These are phyloP conservation scores for Panicum miliaceum DNA, from an alignment of 176 grass and related monocot genomes.

Conservation along the genomic window DNA sequence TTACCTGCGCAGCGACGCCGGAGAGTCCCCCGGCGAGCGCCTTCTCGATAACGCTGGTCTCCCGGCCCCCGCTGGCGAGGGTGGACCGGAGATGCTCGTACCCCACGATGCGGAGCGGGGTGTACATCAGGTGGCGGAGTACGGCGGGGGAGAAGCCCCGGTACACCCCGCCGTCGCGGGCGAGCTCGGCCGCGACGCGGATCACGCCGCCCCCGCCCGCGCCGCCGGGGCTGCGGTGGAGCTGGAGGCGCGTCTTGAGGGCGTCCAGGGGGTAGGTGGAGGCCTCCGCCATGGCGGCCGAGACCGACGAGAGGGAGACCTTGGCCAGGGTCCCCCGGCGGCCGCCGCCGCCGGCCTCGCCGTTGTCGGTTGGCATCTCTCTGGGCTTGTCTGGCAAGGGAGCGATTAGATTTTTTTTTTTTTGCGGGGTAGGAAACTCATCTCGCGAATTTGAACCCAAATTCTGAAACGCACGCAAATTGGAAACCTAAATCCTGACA, in stretches of 20 bases:
- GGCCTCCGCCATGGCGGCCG: conserved; percentile 66
- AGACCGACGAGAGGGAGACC: conserved; percentile 64
- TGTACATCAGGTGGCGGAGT: conserved; percentile 80
- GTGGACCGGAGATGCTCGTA: conserved; percentile 71
- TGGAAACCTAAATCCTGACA: too few species aligned
- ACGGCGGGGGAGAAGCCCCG: conserved; percentile 75
- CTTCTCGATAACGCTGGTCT: conserved; percentile 58
- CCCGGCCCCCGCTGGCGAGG: conserved; percentile 43
- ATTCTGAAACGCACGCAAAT: too few species aligned
- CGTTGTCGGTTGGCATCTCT: conserved; percentile 25
- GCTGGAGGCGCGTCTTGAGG: conserved; percentile 82
- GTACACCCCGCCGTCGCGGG: conserved; percentile 65
- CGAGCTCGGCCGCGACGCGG: conserved; percentile 66
- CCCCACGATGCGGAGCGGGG: conserved; percentile 75
- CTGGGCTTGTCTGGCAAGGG: neutral
- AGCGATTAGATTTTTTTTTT: too few species aligned
- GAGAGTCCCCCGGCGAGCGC: conserved; percentile 71
- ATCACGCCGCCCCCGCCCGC: conserved; percentile 35
- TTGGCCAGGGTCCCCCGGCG: conserved; percentile 48
- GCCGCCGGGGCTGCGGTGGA: conserved; percentile 44
- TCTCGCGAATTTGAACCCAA: too few species aligned
- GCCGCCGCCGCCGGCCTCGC: conserved; percentile 29
- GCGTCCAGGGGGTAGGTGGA: conserved; percentile 83
- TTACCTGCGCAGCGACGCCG: conserved; percentile 75
- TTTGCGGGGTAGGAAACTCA: too few species aligned